A percentile compares a stretch with the other conserved stretches of the same genome.
phyloP scores from a whole-genome alignment of 2,329 filamentous ascomycete species.

The Alternaria sp. region DNA sequence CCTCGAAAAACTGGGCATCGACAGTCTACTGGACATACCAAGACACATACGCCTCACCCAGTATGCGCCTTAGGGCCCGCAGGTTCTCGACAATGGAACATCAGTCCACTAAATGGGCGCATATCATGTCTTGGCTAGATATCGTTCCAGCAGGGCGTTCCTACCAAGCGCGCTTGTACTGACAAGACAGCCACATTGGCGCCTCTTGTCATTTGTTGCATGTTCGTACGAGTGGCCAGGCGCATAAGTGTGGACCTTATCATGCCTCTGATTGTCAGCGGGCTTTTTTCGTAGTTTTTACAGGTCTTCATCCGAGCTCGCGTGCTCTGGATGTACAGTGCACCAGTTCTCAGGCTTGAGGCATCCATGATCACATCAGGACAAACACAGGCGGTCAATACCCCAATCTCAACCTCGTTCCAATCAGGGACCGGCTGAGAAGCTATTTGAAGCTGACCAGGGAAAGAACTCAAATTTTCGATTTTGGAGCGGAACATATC shows the following conservation, averaged over 20 bases:
- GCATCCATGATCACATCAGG: background rate
- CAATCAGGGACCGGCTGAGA: background rate
- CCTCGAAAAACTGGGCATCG: background rate
- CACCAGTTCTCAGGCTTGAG: background rate
- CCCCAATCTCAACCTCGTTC: background rate
- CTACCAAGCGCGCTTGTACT: conserved; percentile 20
- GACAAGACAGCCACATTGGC: conserved; percentile 19
- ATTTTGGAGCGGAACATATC: background rate
- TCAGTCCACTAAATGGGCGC: background rate
- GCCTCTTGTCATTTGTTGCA: conserved; percentile 6
- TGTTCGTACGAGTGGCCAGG: background rate
- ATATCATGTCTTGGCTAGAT: background rate
- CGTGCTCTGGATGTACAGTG: background rate
- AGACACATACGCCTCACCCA: background rate
- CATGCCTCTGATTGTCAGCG: background rate
- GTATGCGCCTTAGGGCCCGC: background rate
- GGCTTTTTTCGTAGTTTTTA: no score
- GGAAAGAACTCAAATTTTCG: background rate
- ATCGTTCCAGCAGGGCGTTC: background rate
- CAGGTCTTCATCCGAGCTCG: background rate
- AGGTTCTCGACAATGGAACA: background rate
- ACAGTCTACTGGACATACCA: background rate
- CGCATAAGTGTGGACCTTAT: background rate
- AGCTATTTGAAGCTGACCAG: background rate
- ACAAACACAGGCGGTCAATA: background rate